Evolutionary conservation across 148 eudicot genomes (phyloP).

Genomic region (Vaccinium corymbosum): DNA sequence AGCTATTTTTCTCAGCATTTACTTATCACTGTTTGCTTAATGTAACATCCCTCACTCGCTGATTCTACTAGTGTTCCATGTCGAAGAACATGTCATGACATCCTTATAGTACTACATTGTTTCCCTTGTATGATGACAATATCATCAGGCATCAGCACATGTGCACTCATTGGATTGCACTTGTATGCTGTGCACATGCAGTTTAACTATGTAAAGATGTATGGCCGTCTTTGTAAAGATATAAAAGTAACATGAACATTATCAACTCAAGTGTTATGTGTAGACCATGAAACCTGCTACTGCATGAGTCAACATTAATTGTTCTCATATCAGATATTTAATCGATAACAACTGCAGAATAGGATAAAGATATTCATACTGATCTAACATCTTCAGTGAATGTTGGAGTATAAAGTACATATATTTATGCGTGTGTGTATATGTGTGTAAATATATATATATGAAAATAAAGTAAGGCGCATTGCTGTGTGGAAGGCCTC

Average conservation of each 20-base stretch:
- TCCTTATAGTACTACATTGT: not conserved
- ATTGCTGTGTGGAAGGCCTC: not conserved
- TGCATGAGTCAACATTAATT: not conserved
- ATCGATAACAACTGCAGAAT: not conserved
- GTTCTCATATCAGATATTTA: not conserved
- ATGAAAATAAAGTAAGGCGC: not conserved
- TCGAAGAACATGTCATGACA: not conserved
- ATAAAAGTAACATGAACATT: not conserved
- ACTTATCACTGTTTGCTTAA: not conserved
- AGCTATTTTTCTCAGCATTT: not conserved
- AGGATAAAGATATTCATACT: not conserved
- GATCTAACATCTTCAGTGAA: not conserved
- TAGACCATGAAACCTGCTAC: not conserved
- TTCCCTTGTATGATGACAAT: not conserved
- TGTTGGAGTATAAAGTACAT: not conserved
- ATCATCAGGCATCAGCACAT: not conserved
- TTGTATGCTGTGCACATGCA: not conserved
- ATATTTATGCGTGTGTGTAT: not conserved
- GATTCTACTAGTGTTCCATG: not conserved
- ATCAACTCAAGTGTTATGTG: not conserved
- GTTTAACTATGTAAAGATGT: not conserved
- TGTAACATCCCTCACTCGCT: not conserved
- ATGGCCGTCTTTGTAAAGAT: not conserved
- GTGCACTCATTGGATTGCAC: not conserved
- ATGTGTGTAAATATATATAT: no score